Conservation (phyloP, 225 moss, liverwort and hornwort genomes). For the Antitrichia curtipendula region DNA sequence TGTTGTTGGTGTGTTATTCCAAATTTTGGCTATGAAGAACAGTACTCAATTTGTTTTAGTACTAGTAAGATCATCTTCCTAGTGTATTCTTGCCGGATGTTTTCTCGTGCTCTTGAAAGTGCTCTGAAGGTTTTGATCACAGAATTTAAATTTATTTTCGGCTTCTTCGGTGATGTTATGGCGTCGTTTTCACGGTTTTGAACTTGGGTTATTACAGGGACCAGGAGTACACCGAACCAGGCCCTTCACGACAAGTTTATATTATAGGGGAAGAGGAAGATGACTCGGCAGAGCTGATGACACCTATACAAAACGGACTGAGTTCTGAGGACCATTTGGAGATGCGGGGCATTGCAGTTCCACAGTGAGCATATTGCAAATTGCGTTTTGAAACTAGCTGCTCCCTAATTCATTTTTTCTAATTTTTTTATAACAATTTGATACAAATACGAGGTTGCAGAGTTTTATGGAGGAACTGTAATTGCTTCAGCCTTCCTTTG, state of each 20-base stretch:
- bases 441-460: background rate
- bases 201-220: slow-evolving; percentile 27
- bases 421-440: background rate
- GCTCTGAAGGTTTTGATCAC: background rate
- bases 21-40: background rate
- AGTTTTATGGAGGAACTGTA: background rate
- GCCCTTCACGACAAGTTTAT: slow-evolving; percentile 6
- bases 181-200: background rate
- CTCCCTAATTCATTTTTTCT: background rate
- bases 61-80: background rate
- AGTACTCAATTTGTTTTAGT: background rate
- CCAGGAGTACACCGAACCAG: slow-evolving; percentile 24
- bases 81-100: background rate
- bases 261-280: slow-evolving; percentile 55
- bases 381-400: background rate
- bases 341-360: slow-evolving; percentile 48
- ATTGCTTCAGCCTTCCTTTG: background rate
- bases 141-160: background rate
- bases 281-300: slow-evolving; percentile 34
- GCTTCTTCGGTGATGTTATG: background rate
- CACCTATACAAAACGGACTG: slow-evolving; percentile 32
- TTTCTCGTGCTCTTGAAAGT: background rate
- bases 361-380: slow-evolving; percentile 34
- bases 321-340: slow-evolving; percentile 44
- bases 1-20: background rate